Percentiles rank a stretch among this genome's conserved stretches.
Evolutionary conservation across 1,284 basidiomycete genomes (phyloP).

Genomic region (Phellopilus nigrolimitatus): DNA sequence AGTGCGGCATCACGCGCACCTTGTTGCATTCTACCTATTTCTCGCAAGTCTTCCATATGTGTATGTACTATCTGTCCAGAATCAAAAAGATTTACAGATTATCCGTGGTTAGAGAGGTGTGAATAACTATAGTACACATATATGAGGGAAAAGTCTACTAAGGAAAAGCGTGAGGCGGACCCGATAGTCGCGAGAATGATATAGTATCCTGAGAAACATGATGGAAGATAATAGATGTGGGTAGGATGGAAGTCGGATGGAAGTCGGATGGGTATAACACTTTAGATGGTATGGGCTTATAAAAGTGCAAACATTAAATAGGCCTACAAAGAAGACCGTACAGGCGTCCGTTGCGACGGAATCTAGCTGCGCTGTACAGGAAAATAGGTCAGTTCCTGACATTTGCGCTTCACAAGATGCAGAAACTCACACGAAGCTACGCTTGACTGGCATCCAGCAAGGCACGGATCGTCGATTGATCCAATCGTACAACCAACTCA

Average conservation of each 20-base stretch:
- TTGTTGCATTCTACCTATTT: conserved; percentile 14
- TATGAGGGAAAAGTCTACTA: neutral
- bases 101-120: conserved; percentile 9
- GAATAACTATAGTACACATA: conserved; percentile 2
- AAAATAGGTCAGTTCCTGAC: neutral
- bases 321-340: neutral
- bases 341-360: neutral
- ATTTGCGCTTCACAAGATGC: neutral
- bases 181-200: conserved; percentile 12
- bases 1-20: neutral
- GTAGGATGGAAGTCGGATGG: conserved; percentile 5
- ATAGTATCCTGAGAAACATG: conserved; percentile 13
- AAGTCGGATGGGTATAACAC: conserved; percentile 18
- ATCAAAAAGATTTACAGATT: conserved; percentile 17
- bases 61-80: neutral
- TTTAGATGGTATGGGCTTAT: conserved; percentile 19
- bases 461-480: conserved; percentile 1
- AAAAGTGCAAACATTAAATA: conserved; percentile 12
- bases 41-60: conserved; percentile 11
- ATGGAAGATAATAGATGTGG: conserved; percentile 5
- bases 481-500: neutral
- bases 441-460: neutral
- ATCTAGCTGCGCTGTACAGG: neutral
- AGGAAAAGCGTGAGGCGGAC: conserved; percentile 3
- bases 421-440: neutral